Evolutionary conservation across 768 basidiomycete genomes (phyloP).

Genomic region (Leccinum barrowsii): DNA sequence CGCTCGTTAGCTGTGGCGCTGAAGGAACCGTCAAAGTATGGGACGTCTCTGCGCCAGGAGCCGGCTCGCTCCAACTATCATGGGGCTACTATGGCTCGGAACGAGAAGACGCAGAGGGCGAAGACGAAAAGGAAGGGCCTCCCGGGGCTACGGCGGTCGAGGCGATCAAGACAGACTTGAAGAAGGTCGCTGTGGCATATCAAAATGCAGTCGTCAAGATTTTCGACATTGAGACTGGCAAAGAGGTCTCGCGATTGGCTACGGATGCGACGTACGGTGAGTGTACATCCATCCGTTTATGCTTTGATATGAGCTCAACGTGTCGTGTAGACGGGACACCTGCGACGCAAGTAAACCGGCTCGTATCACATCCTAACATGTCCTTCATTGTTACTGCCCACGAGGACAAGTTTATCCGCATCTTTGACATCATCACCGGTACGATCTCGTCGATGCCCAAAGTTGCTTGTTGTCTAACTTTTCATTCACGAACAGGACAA

Average conservation of each 20-base stretch:
- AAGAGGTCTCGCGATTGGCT: constrained; percentile 60
- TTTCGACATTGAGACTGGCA: constrained; percentile 87
- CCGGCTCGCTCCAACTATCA: constrained; percentile 59
- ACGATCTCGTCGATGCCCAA: constrained; percentile 21
- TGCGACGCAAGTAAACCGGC: constrained; percentile 78
- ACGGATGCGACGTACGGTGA: constrained; percentile 59
- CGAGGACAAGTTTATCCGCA: constrained; percentile 90
- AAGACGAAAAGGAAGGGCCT: constrained; percentile 43
- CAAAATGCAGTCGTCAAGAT: constrained; percentile 87
- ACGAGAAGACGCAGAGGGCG: constrained; percentile 33
- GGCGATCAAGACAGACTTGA: constrained; percentile 76
- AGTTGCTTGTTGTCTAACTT: not conserved
- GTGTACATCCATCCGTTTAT: constrained; percentile 15
- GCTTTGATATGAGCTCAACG: constrained; percentile 1
- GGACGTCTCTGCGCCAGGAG: constrained; percentile 73
- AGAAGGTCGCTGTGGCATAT: constrained; percentile 87
- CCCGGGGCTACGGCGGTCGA: constrained; percentile 80
- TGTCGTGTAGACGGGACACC: constrained; percentile 59
- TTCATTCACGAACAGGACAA: constrained; percentile 48
- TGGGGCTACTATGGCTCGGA: constrained; percentile 81
- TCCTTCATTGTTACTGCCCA: constrained; percentile 84
- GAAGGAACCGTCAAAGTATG: constrained; percentile 93
- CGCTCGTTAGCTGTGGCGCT: constrained; percentile 85
- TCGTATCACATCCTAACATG: constrained; percentile 89
- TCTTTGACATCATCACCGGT: constrained; percentile 86